Evolutionary conservation across 768 basidiomycete genomes (phyloP).

Genomic region (Lactarius quietus): DNA sequence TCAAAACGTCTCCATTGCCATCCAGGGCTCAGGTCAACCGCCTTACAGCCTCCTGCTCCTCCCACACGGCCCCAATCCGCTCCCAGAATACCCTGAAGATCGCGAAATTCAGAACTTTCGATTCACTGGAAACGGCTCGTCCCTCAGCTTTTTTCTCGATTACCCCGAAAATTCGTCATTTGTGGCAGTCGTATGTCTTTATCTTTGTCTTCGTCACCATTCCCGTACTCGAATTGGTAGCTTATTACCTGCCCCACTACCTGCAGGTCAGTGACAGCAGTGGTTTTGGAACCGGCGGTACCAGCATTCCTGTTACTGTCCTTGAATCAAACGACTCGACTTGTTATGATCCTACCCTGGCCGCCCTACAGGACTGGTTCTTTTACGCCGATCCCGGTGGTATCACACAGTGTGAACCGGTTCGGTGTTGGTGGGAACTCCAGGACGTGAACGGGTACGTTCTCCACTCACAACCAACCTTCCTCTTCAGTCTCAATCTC

Average conservation of each 20-base stretch:
- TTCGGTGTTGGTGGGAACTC: conserved; percentile 64
- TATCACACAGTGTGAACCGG: conserved; percentile 59
- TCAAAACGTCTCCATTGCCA: too few relatives aligned
- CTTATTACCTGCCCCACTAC: not conserved
- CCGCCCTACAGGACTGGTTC: conserved; percentile 50
- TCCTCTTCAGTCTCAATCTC: too few relatives aligned
- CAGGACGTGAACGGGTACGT: conserved; percentile 51
- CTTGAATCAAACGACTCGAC: conserved; percentile 45
- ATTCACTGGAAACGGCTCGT: too few relatives aligned
- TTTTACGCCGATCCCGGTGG: conserved; percentile 65
- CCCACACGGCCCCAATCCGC: conserved; percentile 61
- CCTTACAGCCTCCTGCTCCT: conserved; percentile 67
- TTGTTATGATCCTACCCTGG: conserved; percentile 54
- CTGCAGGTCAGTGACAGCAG: conserved; percentile 54
- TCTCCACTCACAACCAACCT: not conserved
- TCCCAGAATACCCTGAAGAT: conserved; percentile 62
- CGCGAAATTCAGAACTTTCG: conserved; percentile 70
- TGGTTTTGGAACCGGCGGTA: conserved; percentile 71
- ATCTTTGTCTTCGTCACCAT: conserved; percentile 8
- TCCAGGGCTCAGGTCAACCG: conserved; percentile 58
- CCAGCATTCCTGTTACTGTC: conserved; percentile 63
- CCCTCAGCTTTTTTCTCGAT: too few relatives aligned
- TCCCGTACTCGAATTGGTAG: not conserved
- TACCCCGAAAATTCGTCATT: too few relatives aligned
- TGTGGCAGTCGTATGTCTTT: conserved; percentile 63